Conservation (phyloP, 441 rosid species). For the Populus hybrid region DNA sequence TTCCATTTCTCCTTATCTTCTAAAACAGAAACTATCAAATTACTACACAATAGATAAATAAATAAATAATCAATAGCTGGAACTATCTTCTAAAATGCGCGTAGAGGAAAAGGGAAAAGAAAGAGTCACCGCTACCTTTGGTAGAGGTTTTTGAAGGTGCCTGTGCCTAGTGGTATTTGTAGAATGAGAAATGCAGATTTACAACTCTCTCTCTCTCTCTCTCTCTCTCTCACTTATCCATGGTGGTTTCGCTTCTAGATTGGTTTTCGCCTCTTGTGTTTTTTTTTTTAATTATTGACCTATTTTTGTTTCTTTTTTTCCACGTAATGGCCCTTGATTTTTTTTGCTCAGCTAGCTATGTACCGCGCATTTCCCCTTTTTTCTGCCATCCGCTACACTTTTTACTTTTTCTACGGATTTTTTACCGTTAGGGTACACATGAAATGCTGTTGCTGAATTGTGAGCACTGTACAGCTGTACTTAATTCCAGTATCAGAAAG, state of each 20-base stretch:
- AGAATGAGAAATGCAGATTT: not conserved
- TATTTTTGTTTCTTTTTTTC: not conserved
- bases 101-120: not conserved
- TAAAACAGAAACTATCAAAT: not conserved
- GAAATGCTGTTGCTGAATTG: not conserved
- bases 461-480: not conserved
- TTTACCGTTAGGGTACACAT: not conserved
- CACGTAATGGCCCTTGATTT: not conserved
- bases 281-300: not conserved
- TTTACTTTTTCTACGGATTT: not conserved
- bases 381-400: not conserved
- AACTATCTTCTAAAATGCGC: not conserved
- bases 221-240: not conserved
- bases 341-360: not conserved
- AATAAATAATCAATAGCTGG: not conserved
- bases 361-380: not conserved
- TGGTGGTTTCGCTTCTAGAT: not conserved
- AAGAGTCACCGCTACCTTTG: not conserved
- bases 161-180: not conserved
- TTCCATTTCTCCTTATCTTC: slow-evolving; percentile 51
- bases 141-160: not conserved
- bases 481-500: not conserved
- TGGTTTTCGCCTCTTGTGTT: not conserved
- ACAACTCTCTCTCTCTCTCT: not conserved
- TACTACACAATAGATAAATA: not conserved